A percentile compares a stretch with the other conserved stretches of the same genome.
Evolutionary conservation across 225 moss, liverwort and hornwort genomes (phyloP).

Genomic region (Ulota crispa): DNA sequence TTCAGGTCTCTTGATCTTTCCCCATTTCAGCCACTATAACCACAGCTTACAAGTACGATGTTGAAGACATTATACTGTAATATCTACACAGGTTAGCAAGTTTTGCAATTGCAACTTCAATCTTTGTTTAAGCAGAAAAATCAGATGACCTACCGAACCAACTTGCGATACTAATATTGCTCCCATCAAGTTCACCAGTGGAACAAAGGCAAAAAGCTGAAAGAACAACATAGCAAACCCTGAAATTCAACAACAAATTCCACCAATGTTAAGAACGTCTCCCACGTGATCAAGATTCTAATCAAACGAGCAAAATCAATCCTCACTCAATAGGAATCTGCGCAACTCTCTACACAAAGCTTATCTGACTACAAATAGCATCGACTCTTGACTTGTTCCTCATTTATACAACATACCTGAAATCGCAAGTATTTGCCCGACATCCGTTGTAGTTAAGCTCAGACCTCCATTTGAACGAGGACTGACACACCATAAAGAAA

Average conservation of each 20-base stretch:
- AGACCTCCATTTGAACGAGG: conserved; percentile 62
- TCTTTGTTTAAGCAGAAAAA: neutral
- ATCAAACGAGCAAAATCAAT: neutral
- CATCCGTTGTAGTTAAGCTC: conserved; percentile 56
- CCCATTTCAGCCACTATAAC: neutral
- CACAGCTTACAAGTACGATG: neutral
- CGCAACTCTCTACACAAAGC: neutral
- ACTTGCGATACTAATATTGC: conserved; percentile 43
- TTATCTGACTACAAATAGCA: neutral
- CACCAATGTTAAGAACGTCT: neutral
- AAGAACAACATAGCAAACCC: conserved; percentile 52
- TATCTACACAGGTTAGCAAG: neutral
- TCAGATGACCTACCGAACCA: conserved; percentile 40
- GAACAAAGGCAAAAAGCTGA: conserved; percentile 55
- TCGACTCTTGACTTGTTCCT: neutral
- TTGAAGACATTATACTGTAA: too few species aligned
- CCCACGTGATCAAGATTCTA: neutral
- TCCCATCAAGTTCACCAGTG: conserved; percentile 49
- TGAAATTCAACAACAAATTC: conserved; percentile 30
- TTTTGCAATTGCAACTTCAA: neutral
- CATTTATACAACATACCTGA: conserved; percentile 41
- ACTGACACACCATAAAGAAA: conserved; percentile 72
- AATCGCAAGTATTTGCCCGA: conserved; percentile 65
- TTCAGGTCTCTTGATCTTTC: neutral
- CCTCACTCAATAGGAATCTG: neutral